Evolutionary conservation across 2,329 filamentous ascomycete genomes (phyloP).

Genomic region (Apiospora marii): DNA sequence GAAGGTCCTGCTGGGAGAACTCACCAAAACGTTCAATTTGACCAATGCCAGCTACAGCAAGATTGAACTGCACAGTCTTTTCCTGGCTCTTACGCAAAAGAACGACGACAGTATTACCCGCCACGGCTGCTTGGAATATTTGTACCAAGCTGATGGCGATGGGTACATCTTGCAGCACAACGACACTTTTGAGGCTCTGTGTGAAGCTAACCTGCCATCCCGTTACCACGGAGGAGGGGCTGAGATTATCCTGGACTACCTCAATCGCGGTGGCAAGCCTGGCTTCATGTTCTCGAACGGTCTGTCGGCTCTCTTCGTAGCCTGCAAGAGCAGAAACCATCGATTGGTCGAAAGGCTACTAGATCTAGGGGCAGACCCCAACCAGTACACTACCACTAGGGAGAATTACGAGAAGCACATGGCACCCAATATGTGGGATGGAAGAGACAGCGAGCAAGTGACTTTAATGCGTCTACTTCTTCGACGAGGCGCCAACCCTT

Average conservation of each 20-base stretch:
- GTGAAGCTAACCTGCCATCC: not conserved
- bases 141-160: not conserved
- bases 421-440: too few relatives aligned
- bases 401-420: too few relatives aligned
- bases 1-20: not conserved
- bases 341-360: not conserved
- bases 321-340: not conserved
- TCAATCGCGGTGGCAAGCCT: not conserved
- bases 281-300: not conserved
- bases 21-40: not conserved
- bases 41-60: not conserved
- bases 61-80: not conserved
- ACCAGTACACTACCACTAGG: not conserved
- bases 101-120: too few relatives aligned
- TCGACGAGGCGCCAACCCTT: not conserved
- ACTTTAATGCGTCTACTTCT: not conserved
- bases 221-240: not conserved
- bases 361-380: not conserved
- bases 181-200: not conserved
- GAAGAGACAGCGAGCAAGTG: not conserved
- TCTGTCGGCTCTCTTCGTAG: not conserved
- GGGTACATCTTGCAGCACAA: not conserved
- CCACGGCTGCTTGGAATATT: not conserved
- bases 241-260: not conserved
- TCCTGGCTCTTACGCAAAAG: not conserved